Evolutionary conservation across 768 basidiomycete genomes (phyloP), one percentile per base, ranked within the genome.

Genomic region (Agrocybe pediades): DNA sequence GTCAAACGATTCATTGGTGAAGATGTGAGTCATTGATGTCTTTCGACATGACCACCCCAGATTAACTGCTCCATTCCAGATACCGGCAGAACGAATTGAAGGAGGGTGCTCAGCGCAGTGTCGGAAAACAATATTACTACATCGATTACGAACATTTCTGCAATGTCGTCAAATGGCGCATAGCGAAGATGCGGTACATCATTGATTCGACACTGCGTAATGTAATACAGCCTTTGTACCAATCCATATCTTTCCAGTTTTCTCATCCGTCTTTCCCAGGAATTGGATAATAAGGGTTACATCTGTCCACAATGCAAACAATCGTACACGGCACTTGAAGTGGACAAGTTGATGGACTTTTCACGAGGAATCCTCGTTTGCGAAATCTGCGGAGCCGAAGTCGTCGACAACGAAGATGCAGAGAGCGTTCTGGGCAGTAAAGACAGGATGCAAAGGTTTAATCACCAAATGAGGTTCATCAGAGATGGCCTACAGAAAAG

Each of bases 261-360:
- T 36, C 16, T 30, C n/a, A 36, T 16, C 20, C 36, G 41, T 41
- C 24, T 30, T 45, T 21, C 46, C n/a, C 63, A 98, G 95, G 94
- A 98, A 74, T 84, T 97, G 56, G 93, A 95, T 57, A 92, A 95
- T 68, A 92, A 96, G 71, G 97, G 96, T n/a, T 98, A 97, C 70
- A 86, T 95, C 54, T 99, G 96, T 69, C 88, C 94, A 2, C 83
- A 85, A 60, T 98, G 95, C 76, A 82, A 83, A 54, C 85, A 86
- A 62, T 84, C 85, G 1, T 99, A 93, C 70, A 82, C 88, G 1
- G 85, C 92, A 0, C 77, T 99, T 13, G 94, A 98, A 56, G 89
- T 87, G 45, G 86, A 90, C 71, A 85, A 82, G 58, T 76, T 98
- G 45, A 86, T 93, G 77, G 90, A 95, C 68, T 85, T 84, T 56